Conservation (phyloP, 306 rosid genomes). For the Albizia julibrissin region DNA sequence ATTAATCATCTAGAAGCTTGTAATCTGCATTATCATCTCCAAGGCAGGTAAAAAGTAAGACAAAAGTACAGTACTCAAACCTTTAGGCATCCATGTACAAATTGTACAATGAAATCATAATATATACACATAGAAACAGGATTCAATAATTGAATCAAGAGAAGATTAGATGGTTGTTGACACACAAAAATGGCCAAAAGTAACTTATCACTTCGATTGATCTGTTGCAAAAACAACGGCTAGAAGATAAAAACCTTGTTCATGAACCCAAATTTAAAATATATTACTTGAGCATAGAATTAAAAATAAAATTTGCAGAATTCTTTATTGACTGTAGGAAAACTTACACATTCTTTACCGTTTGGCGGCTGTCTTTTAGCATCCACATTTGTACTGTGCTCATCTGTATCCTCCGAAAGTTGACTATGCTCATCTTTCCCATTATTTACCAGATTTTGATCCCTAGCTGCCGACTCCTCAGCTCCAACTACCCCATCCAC, state of each 20-base stretch:
- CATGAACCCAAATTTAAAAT: constrained; percentile 21
- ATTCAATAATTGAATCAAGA: neutral
- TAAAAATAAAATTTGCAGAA: neutral
- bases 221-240: constrained; percentile 26
- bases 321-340: constrained; percentile 19
- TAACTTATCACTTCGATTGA: neutral
- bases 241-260: neutral
- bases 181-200: neutral
- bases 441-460: constrained; percentile 34
- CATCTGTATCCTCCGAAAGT: constrained; percentile 30
- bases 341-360: constrained; percentile 56
- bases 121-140: constrained; percentile 2
- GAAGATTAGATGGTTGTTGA: constrained; percentile 5
- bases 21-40: neutral
- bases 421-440: constrained; percentile 39
- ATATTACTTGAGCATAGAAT: constrained; percentile 10
- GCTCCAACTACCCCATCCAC: constrained; percentile 40
- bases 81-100: constrained; percentile 13
- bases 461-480: constrained; percentile 33
- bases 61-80: neutral
- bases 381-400: constrained; percentile 26
- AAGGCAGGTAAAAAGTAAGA: neutral
- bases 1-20: neutral
- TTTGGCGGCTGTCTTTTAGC: constrained; percentile 26
- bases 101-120: constrained; percentile 11